These are phyloP conservation scores for Hericium coralloides DNA, from an alignment of 768 basidiomycete genomes.

Conservation along the genomic window DNA sequence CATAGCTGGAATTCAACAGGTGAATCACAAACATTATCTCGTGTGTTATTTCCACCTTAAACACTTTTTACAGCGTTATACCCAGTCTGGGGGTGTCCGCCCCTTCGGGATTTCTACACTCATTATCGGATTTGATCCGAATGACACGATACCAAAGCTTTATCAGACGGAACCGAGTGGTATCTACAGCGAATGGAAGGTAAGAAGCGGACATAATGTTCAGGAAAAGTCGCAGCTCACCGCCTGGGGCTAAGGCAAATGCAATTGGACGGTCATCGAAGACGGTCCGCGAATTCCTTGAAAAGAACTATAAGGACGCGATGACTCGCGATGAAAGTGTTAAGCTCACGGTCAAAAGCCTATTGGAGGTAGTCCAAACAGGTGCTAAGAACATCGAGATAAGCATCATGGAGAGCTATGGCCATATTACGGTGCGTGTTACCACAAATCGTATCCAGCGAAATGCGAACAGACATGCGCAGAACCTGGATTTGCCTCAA, in stretches of 20 bases:
- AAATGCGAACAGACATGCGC: neutral
- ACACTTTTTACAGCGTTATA: constrained; percentile 63
- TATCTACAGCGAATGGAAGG: constrained; percentile 99
- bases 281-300: constrained; percentile 96
- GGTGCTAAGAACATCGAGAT: constrained; percentile 99
- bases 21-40: constrained; percentile 22
- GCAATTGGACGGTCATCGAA: constrained; percentile 97
- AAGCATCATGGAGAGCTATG: constrained; percentile 93
- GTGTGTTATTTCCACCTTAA: neutral
- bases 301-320: constrained; percentile 95
- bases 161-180: constrained; percentile 98
- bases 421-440: constrained; percentile 77
- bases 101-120: constrained; percentile 98
- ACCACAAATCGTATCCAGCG: neutral
- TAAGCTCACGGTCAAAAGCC: constrained; percentile 89
- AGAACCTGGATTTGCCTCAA: constrained; percentile 83
- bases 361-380: constrained; percentile 97
- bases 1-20: constrained; percentile 99
- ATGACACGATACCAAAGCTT: constrained; percentile 78
- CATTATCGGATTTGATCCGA: constrained; percentile 93
- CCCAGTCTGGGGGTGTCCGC: constrained; percentile 96
- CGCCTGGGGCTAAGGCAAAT: constrained; percentile 58
- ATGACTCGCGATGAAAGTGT: constrained; percentile 83
- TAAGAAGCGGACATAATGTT: constrained; percentile 18
- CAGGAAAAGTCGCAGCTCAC: neutral